Evolutionary conservation across 345 rosid species (phyloP), one percentile per base, ranked within the genome.

Genomic region (Salix suchowensis): DNA sequence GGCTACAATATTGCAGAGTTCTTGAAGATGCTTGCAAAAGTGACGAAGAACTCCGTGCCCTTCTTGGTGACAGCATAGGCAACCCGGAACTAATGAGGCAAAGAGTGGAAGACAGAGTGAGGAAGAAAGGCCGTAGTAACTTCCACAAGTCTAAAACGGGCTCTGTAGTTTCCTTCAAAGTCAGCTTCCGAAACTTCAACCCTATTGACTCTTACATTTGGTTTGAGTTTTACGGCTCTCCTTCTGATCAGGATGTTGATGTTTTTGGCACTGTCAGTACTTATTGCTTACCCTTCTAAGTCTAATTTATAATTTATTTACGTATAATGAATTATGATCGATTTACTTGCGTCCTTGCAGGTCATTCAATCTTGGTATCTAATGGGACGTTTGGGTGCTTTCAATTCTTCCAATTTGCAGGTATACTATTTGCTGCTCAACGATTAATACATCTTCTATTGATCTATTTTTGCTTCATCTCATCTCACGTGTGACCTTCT

Each of bases 321-420:
- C 50, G 16, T 46, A 11, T 46, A 46, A 46, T 46, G 50, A 46
- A 46, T 13, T 46, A 13, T 46, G 50, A 46, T 46, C 50, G 13
- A 46, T 12, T 46, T 46, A 46, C 50, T 13, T 15, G 67, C 61
- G 16, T 54, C 6, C 21, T 32, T 79, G 82, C 94, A 95, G 98
- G 91, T 86, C 71, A 85, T 92, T 76, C 97, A 91, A 78, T 88
- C 98, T 30, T 92, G 97, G 97, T 93, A 95, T 85, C 93, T 92
- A 77, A 93, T 95, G 98, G 97, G 98, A 61, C 84, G 97, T 69
- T 78, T 92, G 75, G 98, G 98, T 58, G 93, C 94, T 82, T 95
- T 92, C 85, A 95, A 95, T 85, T 89, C 97, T 76, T 88, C 92
- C 24, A 95, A 95, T 79, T 79, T 95, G 81, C 98, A 94, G 98